Evolutionary conservation across 495 filamentous ascomycete species (phyloP).

Genomic region (Annulohypoxylon moriforme): DNA sequence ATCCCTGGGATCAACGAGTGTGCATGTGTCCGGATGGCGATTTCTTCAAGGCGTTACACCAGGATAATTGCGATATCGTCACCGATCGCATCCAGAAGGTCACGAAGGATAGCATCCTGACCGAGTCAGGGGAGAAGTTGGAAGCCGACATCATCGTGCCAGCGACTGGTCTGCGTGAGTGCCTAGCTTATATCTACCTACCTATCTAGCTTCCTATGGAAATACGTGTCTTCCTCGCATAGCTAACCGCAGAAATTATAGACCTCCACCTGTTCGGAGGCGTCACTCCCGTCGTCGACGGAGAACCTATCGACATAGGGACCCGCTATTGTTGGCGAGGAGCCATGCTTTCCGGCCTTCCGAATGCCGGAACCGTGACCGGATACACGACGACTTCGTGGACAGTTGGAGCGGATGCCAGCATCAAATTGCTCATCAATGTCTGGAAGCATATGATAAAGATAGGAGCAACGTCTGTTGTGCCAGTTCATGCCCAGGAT

Average conservation of each 20-base stretch:
- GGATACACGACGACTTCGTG: constrained; percentile 65
- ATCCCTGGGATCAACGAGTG: constrained; percentile 78
- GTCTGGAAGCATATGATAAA: constrained; percentile 54
- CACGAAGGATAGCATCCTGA: constrained; percentile 65
- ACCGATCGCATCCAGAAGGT: constrained; percentile 75
- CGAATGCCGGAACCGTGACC: constrained; percentile 51
- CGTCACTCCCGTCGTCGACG: constrained; percentile 64
- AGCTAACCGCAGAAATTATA: constrained; percentile 2
- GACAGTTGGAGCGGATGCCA: constrained; percentile 61
- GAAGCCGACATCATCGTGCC: constrained; percentile 80
- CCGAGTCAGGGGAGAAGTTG: constrained; percentile 66
- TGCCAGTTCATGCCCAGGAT: constrained; percentile 40
- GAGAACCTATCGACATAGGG: constrained; percentile 60
- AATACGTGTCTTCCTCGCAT: too few species aligned
- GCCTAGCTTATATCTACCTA: background rate
- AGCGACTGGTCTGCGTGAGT: constrained; percentile 70
- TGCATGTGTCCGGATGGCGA: constrained; percentile 78
- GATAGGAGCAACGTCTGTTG: constrained; percentile 46
- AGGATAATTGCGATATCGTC: constrained; percentile 69
- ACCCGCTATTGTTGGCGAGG: constrained; percentile 64
- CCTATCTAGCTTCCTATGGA: background rate
- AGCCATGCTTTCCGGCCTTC: constrained; percentile 54
- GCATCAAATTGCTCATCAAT: constrained; percentile 49
- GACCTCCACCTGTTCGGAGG: constrained; percentile 67
- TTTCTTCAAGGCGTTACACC: constrained; percentile 71